Percentiles rank a stretch among this genome's conserved stretches.
phyloP scores from a whole-genome alignment of 2,329 filamentous ascomycete species.

The Clonostachys chloroleuca region DNA sequence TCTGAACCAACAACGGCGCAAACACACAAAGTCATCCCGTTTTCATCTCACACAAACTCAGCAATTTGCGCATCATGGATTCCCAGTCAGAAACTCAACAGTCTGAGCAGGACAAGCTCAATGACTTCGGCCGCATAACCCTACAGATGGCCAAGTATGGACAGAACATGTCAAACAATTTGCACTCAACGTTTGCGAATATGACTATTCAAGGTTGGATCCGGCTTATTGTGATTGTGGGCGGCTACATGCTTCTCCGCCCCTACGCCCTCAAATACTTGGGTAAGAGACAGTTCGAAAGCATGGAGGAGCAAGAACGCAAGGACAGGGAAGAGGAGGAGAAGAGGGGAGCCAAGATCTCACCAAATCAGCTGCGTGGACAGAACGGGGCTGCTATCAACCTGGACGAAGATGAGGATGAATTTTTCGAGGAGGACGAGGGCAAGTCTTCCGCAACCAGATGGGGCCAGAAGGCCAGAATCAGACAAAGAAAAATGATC shows the following conservation, averaged over 20 bases:
- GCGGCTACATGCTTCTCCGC: slow-evolving; percentile 69
- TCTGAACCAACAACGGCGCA: too few relatives aligned
- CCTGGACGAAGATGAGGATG: slow-evolving; percentile 45
- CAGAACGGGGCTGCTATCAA: slow-evolving; percentile 34
- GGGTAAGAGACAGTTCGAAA: slow-evolving; percentile 53
- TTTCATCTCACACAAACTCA: background rate
- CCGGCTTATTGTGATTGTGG: slow-evolving; percentile 66
- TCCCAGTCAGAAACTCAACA: background rate
- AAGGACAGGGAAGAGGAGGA: slow-evolving; percentile 46
- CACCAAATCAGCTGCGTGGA: slow-evolving; percentile 61
- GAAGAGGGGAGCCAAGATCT: slow-evolving; percentile 52
- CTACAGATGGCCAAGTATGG: slow-evolving; percentile 26
- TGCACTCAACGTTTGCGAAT: slow-evolving; percentile 40
- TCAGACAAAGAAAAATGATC: slow-evolving; percentile 63
- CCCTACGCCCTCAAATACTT: slow-evolving; percentile 70
- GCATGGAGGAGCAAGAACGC: slow-evolving; percentile 55
- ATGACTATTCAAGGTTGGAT: slow-evolving; percentile 55
- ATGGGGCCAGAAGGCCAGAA: slow-evolving; percentile 69
- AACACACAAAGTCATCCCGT: too few relatives aligned
- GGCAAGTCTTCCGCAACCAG: slow-evolving; percentile 42
- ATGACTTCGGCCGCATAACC: slow-evolving; percentile 22
- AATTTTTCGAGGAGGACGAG: slow-evolving; percentile 23
- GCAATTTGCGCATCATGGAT: background rate
- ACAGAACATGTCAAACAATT: slow-evolving; percentile 38
- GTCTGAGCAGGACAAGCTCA: slow-evolving; percentile 19